Evolutionary conservation across 2,329 filamentous ascomycete genomes (phyloP).

Genomic region (Cylindrodendrum hubeiense): DNA sequence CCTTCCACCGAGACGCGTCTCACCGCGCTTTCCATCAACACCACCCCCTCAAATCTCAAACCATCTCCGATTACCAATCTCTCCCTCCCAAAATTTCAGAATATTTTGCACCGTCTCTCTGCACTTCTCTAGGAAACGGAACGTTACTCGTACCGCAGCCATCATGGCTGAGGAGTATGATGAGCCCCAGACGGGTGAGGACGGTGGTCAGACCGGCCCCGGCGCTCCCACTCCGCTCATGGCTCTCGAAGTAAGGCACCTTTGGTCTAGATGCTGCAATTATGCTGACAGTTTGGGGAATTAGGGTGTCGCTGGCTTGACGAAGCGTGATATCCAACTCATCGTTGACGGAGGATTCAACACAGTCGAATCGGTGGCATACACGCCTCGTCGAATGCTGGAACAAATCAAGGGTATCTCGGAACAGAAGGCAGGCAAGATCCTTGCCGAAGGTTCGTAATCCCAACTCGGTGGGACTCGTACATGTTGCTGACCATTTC

Average conservation of each 20-base stretch:
- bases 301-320: slow-evolving; percentile 88
- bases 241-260: slow-evolving; percentile 80
- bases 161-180: slow-evolving; percentile 71
- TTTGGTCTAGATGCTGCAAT: background rate
- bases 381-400: slow-evolving; percentile 84
- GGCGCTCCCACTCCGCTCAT: slow-evolving; percentile 93
- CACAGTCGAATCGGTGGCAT: slow-evolving; percentile 95
- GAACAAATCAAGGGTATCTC: slow-evolving; percentile 99
- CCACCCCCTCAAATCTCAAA: slow-evolving; percentile 30
- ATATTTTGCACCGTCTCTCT: background rate
- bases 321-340: slow-evolving; percentile 95
- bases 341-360: slow-evolving; percentile 93
- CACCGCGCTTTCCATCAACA: slow-evolving; percentile 45
- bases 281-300: slow-evolving; percentile 21
- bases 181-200: slow-evolving; percentile 74
- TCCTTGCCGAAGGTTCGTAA: slow-evolving; percentile 83
- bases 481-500: slow-evolving; percentile 23
- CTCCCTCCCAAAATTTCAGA: background rate
- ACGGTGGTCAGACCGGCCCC: slow-evolving; percentile 80
- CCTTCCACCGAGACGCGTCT: slow-evolving; percentile 50
- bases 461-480: background rate
- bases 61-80: slow-evolving; percentile 29
- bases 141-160: background rate
- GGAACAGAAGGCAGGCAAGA: slow-evolving; percentile 93
- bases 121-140: background rate